These are phyloP conservation scores for Fusarium zealandicum DNA, from an alignment of 2,329 filamentous ascomycete genomes.

Conservation along the genomic window DNA sequence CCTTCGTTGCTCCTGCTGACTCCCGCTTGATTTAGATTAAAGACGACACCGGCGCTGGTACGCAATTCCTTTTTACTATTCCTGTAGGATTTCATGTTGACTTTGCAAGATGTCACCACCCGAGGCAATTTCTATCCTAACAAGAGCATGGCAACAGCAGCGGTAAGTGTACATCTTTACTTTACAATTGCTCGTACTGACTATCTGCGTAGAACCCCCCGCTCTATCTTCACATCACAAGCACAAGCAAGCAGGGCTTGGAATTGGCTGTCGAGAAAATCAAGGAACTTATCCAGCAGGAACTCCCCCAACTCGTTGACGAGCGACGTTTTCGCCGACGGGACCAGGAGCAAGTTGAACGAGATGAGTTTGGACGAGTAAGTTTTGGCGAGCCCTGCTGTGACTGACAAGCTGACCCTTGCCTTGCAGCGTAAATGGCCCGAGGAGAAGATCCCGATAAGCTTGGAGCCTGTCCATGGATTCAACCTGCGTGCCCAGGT, in stretches of 20 bases:
- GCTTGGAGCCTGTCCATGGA: constrained; percentile 87
- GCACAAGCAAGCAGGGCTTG: constrained; percentile 88
- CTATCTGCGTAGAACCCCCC: constrained; percentile 75
- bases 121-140: constrained; percentile 96
- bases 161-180: constrained; percentile 66
- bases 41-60: constrained; percentile 99
- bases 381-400: constrained; percentile 37
- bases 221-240: constrained; percentile 93
- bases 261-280: constrained; percentile 88
- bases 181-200: not conserved
- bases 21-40: constrained; percentile 95
- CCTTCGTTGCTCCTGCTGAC: constrained; percentile 95
- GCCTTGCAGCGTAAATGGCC: constrained; percentile 92
- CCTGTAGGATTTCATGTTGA: constrained; percentile 63
- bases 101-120: constrained; percentile 90
- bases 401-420: constrained; percentile 20
- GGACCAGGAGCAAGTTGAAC: constrained; percentile 81
- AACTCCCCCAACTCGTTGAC: constrained; percentile 93
- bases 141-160: constrained; percentile 93
- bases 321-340: constrained; percentile 89
- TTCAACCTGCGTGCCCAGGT: constrained; percentile 98
- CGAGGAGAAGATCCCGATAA: constrained; percentile 91
- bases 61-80: constrained; percentile 58
- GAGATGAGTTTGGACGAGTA: constrained; percentile 90
- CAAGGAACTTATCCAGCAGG: constrained; percentile 94